Conservation (phyloP, 176 grass and related monocot species). For the Hordeum marinum region DNA sequence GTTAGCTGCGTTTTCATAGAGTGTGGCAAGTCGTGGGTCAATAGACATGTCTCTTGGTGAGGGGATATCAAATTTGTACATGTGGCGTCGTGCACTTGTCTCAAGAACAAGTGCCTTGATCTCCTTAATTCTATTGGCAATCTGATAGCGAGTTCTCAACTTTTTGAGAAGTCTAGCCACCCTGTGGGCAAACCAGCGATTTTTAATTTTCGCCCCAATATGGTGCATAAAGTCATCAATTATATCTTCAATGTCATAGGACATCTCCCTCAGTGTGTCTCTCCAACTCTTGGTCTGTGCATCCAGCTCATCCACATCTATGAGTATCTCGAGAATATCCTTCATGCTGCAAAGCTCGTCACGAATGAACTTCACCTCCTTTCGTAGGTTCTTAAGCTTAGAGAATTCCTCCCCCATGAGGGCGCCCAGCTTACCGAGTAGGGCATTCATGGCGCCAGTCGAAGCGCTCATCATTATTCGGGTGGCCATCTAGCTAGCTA, state of each 20-base stretch:
- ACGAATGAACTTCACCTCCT: background rate
- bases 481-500: background rate
- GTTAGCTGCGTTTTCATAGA: background rate
- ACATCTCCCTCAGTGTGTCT: background rate
- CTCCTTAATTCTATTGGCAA: background rate
- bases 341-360: background rate
- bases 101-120: slow-evolving; percentile 2
- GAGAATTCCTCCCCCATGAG: slow-evolving; percentile 13
- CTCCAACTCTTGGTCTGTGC: background rate
- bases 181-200: background rate
- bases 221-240: slow-evolving; percentile 8
- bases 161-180: background rate
- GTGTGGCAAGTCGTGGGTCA: background rate
- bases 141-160: background rate
- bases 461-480: background rate
- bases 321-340: background rate
- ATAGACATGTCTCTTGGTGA: background rate
- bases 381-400: background rate
- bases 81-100: background rate
- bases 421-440: background rate
- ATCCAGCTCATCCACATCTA: background rate
- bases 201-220: background rate
- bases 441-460: background rate
- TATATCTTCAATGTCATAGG: background rate
- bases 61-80: slow-evolving; percentile 3